Base-by-base conservation (phyloP, 129 eudicot genomes). In the Artemisia tridentata region DNA sequence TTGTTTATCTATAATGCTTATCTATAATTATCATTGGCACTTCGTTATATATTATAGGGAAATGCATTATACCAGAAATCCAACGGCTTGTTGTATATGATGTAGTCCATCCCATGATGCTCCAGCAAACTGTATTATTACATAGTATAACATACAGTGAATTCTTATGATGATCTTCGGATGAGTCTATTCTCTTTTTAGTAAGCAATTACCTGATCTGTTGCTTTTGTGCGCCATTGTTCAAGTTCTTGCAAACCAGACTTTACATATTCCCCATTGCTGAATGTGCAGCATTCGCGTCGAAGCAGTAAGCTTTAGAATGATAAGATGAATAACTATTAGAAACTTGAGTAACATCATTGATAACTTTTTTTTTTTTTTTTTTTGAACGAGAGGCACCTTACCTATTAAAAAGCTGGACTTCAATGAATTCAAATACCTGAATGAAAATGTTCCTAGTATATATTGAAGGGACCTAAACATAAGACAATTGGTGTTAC, bases 201-300 rank as follows among this genome's bases (percentile, higher is more conserved):
- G 68, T 23, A 34, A 52, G 62, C 59, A 49, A 19, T 74, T 76
- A 93, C 99, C 97, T 93, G 91, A 74, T 82, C 83, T 17, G 88
- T 86, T 67, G 89, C 96, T 82, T 82, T 88, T 70, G 45, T 17
- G 80, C 99, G 87, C 99, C 99, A 93, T 16, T 84, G 88, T 75
- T 93, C 97, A 67, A 93, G 82, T 74, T 95, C 99, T 46, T 88
- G 88, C 80, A 95, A 74, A 71, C 99, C 99, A 11, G 97, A 88
- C 79, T 90, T 95, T 12, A 95, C 88, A 53, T 95, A 95, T 80
- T 95, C 99, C 2, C 97, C 99, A 53, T 95, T 95, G 84, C 97
- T 95, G 71, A 95, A 95, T 10, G 99, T 90, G 85, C 99, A 95
- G 82, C 99, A 95, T 79, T 95, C 99, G 53, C 99, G 99, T 1